Evolutionary conservation across 805 yeast genomes (phyloP), one percentile per base, ranked within the genome.

Genomic region (Starmerella floris): DNA sequence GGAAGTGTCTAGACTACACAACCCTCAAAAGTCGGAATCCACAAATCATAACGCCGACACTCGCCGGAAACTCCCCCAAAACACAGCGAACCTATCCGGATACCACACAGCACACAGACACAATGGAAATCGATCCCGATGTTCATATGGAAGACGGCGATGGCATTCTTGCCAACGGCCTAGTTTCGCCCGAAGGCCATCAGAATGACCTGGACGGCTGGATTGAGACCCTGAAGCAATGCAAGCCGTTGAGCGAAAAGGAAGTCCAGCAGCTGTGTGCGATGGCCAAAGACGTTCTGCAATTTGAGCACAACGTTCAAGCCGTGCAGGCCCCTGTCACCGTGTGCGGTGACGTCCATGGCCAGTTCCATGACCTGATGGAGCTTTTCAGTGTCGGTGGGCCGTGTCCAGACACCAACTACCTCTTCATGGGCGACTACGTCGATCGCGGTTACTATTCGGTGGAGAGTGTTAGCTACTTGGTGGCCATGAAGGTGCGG

Each of bases 281-380:
- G 49, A 83, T 84, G 94, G 95, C 94, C 27, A 77, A 80, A 46
- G 95, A 87, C 53, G 91, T 85, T 27, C 66, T 87, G 55, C 93
- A 83, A 61, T 79, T 77, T 53, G 96, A 87, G 66, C 87, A 83
- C 54, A 87, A 87, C 59, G 96, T 87, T 38, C 95, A 85, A 65
- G 95, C 95, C 2, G 95, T 87, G 38, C 76, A 76, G 50, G 94
- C 87, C 6, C 97, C 97, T 11, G 96, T 87, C 37, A 87, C 96
- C 23, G 85, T 87, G 51, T 87, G 96, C 68, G 96, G 96, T 54
- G 96, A 87, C 64, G 93, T 87, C 39, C 96, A 87, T 60, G 96
- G 96, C 34, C 96, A 87, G 65, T 87, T 87, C 62, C 95, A 87
- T 64, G 96, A 87, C 65, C 70, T 87, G 59, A 83, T 87, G 82